A percentile compares a stretch with the other conserved stretches of the same genome.
phyloP scores from a whole-genome alignment of 192 early-diverging fungal species.

The Jimgerdemannia flammicorona region DNA sequence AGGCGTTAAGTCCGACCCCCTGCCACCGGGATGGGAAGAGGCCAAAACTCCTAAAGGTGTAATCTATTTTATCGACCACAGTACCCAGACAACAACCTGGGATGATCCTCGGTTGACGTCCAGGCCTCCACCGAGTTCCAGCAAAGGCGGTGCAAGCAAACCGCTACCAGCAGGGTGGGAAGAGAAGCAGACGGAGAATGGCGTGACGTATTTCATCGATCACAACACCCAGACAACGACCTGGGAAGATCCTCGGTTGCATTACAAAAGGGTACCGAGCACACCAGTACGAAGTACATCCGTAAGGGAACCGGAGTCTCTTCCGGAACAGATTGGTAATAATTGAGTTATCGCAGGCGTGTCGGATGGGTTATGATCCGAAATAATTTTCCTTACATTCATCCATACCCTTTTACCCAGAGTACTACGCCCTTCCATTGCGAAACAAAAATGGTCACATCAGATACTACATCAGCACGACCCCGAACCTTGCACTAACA shows the following conservation, averaged over 20 bases:
- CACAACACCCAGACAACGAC: slow-evolving; percentile 98
- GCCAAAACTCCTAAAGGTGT: slow-evolving; percentile 82
- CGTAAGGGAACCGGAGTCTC: neutral
- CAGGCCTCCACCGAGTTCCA: neutral
- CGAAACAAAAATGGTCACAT: neutral
- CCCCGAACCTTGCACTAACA: neutral
- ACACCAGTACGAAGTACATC: neutral
- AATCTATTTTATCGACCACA: slow-evolving; percentile 99
- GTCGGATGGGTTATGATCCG: no score
- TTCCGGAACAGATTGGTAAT: neutral
- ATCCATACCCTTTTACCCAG: neutral
- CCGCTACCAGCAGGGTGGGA: no score
- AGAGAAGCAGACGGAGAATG: slow-evolving; percentile 73
- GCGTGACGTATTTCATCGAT: slow-evolving; percentile 96
- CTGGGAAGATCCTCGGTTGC: slow-evolving; percentile 68
- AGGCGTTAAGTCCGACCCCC: no score
- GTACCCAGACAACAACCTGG: slow-evolving; percentile 98
- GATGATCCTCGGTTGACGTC: slow-evolving; percentile 45
- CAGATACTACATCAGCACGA: neutral
- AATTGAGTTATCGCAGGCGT: neutral
- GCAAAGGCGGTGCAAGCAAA: no score
- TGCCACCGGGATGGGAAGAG: no score
- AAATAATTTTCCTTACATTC: no score
- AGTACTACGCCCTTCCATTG: neutral
- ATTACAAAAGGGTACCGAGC: neutral